Evolutionary conservation across 805 yeast genomes (phyloP).

Genomic region (Candida bentonensis): DNA sequence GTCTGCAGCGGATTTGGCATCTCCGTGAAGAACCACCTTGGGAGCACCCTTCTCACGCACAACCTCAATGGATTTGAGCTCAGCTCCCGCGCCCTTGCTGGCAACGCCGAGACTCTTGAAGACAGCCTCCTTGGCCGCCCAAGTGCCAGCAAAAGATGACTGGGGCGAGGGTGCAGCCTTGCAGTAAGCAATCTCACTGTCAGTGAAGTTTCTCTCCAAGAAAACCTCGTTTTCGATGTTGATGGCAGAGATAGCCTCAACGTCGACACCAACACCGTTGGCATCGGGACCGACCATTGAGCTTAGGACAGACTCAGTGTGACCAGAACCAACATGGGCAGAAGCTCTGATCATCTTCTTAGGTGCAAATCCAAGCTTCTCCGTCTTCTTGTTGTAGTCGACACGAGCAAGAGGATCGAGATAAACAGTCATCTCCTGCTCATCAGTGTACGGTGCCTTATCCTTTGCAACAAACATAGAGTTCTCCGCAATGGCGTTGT

Average conservation of each 20-base stretch:
- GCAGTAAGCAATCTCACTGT: slow-evolving; percentile 68
- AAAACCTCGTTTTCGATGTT: slow-evolving; percentile 85
- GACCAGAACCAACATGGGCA: slow-evolving; percentile 27
- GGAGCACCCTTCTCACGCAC: slow-evolving; percentile 70
- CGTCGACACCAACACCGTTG: slow-evolving; percentile 91
- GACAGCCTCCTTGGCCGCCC: slow-evolving; percentile 99
- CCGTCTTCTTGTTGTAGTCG: slow-evolving; percentile 25
- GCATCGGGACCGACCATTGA: slow-evolving; percentile 37
- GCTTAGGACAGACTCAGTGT: slow-evolving; percentile 51
- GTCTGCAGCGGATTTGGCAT: slow-evolving; percentile 61
- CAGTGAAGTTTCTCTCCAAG: slow-evolving; percentile 83
- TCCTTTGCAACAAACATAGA: slow-evolving; percentile 87
- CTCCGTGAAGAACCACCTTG: slow-evolving; percentile 58
- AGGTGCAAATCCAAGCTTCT: slow-evolving; percentile 20
- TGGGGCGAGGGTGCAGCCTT: slow-evolving; percentile 56
- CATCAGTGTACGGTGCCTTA: slow-evolving; percentile 82
- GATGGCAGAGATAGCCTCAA: slow-evolving; percentile 70
- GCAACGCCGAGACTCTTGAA: slow-evolving; percentile 87
- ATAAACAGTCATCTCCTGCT: slow-evolving; percentile 79
- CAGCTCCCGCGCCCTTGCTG: slow-evolving; percentile 90
- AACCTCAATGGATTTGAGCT: slow-evolving; percentile 84
- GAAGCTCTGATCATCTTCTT: slow-evolving; percentile 24
- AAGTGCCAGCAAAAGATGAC: slow-evolving; percentile 91
- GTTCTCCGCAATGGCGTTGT: slow-evolving; percentile 84
- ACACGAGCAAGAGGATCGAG: slow-evolving; percentile 90